A percentile compares a stretch with the other conserved stretches of the same genome.
Evolutionary conservation across 2,329 filamentous ascomycete genomes (phyloP).

Genomic region (Fusarium tupiense): DNA sequence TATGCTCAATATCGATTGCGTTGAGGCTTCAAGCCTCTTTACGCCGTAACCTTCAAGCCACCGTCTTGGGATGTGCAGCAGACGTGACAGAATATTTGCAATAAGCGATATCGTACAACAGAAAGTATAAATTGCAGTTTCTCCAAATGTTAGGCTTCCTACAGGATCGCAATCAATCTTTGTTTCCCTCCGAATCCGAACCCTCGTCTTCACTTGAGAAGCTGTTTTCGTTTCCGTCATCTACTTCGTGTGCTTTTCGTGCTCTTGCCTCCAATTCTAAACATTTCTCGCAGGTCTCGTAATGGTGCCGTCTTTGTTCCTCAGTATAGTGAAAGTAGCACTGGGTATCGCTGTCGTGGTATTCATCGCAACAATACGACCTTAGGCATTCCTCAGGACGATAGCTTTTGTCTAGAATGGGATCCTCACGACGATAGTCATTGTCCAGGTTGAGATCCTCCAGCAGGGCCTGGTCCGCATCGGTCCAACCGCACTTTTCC

Average conservation of each 20-base stretch:
- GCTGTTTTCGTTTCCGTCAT: fast-evolving
- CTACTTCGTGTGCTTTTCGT: fast-evolving
- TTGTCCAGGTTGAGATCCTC: too few relatives aligned
- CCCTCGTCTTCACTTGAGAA: not conserved
- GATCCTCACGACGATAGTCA: too few relatives aligned
- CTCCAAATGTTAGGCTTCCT: fast-evolving
- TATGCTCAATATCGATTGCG: not conserved
- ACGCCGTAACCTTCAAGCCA: not conserved
- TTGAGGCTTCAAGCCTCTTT: not conserved
- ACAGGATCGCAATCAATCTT: fast-evolving
- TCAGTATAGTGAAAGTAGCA: fast-evolving
- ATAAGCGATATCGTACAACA: too few relatives aligned
- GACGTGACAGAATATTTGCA: fast-evolving
- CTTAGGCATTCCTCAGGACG: fast-evolving
- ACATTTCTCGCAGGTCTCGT: fast-evolving
- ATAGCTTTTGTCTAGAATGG: too few relatives aligned
- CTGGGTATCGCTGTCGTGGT: not conserved
- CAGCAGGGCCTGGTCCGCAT: not conserved
- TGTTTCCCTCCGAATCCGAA: fast-evolving
- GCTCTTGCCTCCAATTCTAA: not conserved
- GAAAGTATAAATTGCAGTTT: not conserved
- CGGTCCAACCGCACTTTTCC: fast-evolving
- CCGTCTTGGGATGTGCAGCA: too few relatives aligned
- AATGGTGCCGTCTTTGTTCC: fast-evolving
- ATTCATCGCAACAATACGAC: not conserved